A percentile compares a stretch with the other conserved stretches of the same genome.
These are phyloP conservation scores for Cyclostephanos tholiformis DNA, from an alignment of 108 stramenopile species.

Conservation along the genomic window DNA sequence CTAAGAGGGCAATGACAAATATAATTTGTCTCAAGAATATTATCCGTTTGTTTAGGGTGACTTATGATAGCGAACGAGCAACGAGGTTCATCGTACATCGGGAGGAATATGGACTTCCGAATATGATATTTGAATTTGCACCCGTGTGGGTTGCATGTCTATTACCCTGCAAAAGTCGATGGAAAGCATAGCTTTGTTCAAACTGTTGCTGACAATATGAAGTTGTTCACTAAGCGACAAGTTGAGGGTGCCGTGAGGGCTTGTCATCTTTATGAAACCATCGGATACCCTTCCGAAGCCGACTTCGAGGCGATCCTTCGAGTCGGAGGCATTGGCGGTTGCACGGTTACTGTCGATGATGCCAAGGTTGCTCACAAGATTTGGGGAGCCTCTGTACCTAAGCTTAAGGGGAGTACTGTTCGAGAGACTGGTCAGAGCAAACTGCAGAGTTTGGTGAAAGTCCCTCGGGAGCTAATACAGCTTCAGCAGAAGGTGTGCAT, in stretches of 20 bases:
- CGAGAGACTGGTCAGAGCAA: not conserved
- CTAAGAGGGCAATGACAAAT: conserved; percentile 10
- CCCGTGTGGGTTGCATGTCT: conserved; percentile 15
- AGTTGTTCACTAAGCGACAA: conserved; percentile 18
- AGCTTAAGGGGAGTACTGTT: conserved; percentile 8
- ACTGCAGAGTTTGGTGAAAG: too few species aligned
- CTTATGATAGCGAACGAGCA: conserved; percentile 20
- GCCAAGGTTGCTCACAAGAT: conserved; percentile 11
- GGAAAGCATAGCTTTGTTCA: too few species aligned
- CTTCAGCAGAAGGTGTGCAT: too few species aligned
- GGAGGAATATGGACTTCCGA: conserved; percentile 10
- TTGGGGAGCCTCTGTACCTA: conserved; percentile 4
- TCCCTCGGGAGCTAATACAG: too few species aligned
- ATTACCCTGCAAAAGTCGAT: conserved; percentile 5
- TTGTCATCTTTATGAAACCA: conserved; percentile 17
- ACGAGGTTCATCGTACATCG: conserved; percentile 12
- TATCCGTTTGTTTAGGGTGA: conserved; percentile 10
- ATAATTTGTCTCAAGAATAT: conserved; percentile 18
- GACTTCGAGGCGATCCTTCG: not conserved
- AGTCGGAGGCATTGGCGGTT: not conserved
- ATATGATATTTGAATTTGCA: conserved; percentile 30
- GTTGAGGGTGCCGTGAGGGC: conserved; percentile 16
- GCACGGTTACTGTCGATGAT: conserved; percentile 4
- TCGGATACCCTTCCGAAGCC: not conserved
- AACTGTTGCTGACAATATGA: too few species aligned